Evolutionary conservation across 2,329 filamentous ascomycete species (phyloP).

Genomic region (Huntiella decipiens): DNA sequence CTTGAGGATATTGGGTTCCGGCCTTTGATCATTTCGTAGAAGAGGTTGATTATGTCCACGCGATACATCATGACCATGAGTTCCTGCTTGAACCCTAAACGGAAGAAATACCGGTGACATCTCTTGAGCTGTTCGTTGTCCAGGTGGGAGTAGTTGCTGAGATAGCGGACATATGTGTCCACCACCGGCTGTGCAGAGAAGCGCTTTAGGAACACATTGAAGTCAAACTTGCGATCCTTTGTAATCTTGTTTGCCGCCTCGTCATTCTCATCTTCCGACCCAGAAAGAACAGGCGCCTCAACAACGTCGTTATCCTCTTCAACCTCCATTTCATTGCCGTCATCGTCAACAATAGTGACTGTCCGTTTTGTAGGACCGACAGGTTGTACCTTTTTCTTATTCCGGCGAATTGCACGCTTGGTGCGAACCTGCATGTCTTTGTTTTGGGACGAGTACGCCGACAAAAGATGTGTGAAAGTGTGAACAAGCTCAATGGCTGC

Average conservation of each 20-base stretch:
- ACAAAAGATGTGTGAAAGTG: constrained; percentile 78
- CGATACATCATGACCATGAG: constrained; percentile 76
- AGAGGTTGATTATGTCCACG: constrained; percentile 72
- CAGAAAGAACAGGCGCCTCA: constrained; percentile 14
- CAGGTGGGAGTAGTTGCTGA: constrained; percentile 64
- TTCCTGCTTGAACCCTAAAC: constrained; percentile 86
- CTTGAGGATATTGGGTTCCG: constrained; percentile 50
- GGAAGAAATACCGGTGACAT: constrained; percentile 83
- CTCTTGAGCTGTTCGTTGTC: constrained; percentile 68
- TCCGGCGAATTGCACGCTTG: constrained; percentile 50
- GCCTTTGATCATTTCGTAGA: constrained; percentile 83
- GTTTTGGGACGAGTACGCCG: constrained; percentile 88
- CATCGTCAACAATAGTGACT: constrained; percentile 7
- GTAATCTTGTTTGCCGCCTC: constrained; percentile 49
- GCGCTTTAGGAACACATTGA: constrained; percentile 59
- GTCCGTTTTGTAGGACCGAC: constrained; percentile 15
- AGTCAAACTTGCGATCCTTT: constrained; percentile 85
- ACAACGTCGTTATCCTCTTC: constrained; percentile 15
- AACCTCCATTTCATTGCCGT: constrained; percentile 3
- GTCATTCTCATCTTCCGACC: constrained; percentile 41
- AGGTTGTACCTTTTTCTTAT: constrained; percentile 40
- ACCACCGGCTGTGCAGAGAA: constrained; percentile 74
- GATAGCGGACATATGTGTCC: constrained; percentile 71
- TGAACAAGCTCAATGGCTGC: constrained; percentile 79
- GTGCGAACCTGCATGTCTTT: constrained; percentile 84